Base-by-base conservation (phyloP, 306 rosid genomes). In the Pachyrhizus erosus region DNA sequence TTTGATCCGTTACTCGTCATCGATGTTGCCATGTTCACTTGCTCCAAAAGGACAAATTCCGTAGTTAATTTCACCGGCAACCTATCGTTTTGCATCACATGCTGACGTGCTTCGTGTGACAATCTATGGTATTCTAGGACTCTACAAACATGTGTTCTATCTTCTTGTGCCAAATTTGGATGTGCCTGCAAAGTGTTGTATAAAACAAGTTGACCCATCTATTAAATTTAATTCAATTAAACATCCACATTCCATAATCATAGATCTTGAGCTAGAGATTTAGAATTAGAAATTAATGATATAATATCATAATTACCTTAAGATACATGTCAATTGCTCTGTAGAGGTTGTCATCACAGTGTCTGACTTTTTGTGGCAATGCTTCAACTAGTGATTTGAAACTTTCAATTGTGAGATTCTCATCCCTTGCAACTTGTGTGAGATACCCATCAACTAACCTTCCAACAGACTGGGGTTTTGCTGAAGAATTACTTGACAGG, bases 361-460 rank as follows among this genome's bases (percentile, higher is more conserved):
- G 26, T 66, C 90, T 85, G 7, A 83, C 86, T 18, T 85, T 75
- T 64, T 87, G 87, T 27, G 92, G 90, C 81, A 89, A 66, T 68
- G 61, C 89, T 77, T 89, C 84, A 71, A 83, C 92, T 10, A 92
- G 89, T 75, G 85, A 87, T 75, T 61, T 88, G 87, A 95, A 91
- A 82, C 57, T 75, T 42, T 85, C 85, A 58, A 71, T 85, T 55
- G 72, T 39, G 26, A 95, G 91, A 61, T 87, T 90, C 82, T 77
- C 81, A 78, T 95, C 98, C 27, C 85, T 88, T 57, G 98, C 95
- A 75, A 91, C 83, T 3, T 88, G 80, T 54, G 75, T 14, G 27
- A 90, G 98, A 90, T 88, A 93, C 1, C 86, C 93, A 34, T 95
- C 99, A 51, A 91, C 89, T 80, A 95, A 66, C 68, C 83, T 90